Evolutionary conservation across 2,329 filamentous ascomycete species (phyloP).

Genomic region (Clonostachys rosea): DNA sequence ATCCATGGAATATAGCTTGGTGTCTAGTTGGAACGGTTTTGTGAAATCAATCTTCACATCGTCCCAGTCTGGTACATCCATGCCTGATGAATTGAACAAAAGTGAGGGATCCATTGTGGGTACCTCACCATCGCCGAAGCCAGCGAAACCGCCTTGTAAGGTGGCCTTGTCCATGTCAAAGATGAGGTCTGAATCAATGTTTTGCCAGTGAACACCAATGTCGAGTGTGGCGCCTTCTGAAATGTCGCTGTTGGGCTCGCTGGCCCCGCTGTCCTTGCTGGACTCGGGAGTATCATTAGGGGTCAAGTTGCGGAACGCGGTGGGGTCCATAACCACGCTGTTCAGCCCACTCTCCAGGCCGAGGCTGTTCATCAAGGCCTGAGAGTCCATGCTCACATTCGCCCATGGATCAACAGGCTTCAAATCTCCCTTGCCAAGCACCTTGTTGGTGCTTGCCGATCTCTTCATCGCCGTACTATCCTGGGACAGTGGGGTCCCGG

Average conservation of each 20-base stretch:
- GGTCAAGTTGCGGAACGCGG: constrained; percentile 48
- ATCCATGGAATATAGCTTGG: constrained; percentile 5
- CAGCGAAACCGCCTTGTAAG: constrained; percentile 8
- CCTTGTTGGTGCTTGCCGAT: constrained; percentile 40
- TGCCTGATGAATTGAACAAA: constrained; percentile 14
- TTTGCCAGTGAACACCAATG: constrained; percentile 45
- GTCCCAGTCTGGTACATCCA: constrained; percentile 25
- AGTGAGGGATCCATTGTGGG: constrained; percentile 16
- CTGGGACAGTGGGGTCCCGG: constrained; percentile 46
- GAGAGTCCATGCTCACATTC: constrained; percentile 45
- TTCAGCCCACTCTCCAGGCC: constrained; percentile 24
- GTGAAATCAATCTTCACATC: constrained; percentile 35
- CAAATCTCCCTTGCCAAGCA: constrained; percentile 20
- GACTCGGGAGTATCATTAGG: constrained; percentile 63
- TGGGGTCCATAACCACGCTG: constrained; percentile 48
- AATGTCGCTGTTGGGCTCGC: constrained; percentile 59
- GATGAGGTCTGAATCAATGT: constrained; percentile 39
- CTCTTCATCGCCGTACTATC: constrained; percentile 39
- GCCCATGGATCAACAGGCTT: constrained; percentile 26
- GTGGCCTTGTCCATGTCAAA: constrained; percentile 32
- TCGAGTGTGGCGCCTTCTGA: constrained; percentile 50
- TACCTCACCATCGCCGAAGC: background rate
- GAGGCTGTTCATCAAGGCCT: constrained; percentile 26
- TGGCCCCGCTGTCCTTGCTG: constrained; percentile 53
- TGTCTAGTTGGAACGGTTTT: constrained; percentile 41